Conservation (phyloP, 495 filamentous ascomycete species). For the Copromyces sp. region DNA sequence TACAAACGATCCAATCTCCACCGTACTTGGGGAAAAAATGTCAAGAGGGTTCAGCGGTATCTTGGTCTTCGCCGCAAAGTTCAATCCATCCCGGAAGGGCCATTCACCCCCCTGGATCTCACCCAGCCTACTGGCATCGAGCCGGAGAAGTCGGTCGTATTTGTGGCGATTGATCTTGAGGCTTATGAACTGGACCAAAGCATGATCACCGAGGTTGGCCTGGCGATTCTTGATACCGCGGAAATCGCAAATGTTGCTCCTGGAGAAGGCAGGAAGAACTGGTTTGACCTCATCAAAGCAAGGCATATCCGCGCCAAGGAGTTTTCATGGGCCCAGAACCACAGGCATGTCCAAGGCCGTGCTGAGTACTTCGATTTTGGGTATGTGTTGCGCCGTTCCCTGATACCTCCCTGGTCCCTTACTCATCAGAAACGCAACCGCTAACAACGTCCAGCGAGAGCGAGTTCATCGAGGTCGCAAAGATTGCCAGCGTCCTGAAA, state of each 20-base stretch:
- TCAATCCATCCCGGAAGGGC: background rate
- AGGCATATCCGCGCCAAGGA: constrained; percentile 73
- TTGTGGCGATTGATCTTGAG: constrained; percentile 76
- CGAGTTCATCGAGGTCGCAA: constrained; percentile 14
- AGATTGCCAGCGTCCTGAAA: constrained; percentile 12
- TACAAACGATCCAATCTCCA: constrained; percentile 35
- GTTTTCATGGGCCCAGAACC: constrained; percentile 52
- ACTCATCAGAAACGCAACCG: constrained; percentile 18
- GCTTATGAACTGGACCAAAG: constrained; percentile 55
- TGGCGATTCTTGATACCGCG: constrained; percentile 69
- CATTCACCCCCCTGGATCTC: constrained; percentile 8
- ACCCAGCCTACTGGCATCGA: constrained; percentile 29
- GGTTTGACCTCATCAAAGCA: constrained; percentile 53
- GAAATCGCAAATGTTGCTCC: constrained; percentile 45
- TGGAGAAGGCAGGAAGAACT: constrained; percentile 47
- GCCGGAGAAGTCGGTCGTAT: constrained; percentile 43
- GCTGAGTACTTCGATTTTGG: constrained; percentile 72
- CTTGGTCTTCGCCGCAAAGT: constrained; percentile 46
- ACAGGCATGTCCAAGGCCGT: constrained; percentile 54
- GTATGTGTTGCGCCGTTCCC: constrained; percentile 13
- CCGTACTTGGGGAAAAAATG: constrained; percentile 33
- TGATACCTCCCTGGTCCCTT: background rate
- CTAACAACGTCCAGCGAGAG: constrained; percentile 23
- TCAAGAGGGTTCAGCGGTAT: constrained; percentile 58
- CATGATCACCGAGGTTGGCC: constrained; percentile 73